Evolutionary conservation across 345 rosid species (phyloP).

Genomic region (Clarkia xantiana): DNA sequence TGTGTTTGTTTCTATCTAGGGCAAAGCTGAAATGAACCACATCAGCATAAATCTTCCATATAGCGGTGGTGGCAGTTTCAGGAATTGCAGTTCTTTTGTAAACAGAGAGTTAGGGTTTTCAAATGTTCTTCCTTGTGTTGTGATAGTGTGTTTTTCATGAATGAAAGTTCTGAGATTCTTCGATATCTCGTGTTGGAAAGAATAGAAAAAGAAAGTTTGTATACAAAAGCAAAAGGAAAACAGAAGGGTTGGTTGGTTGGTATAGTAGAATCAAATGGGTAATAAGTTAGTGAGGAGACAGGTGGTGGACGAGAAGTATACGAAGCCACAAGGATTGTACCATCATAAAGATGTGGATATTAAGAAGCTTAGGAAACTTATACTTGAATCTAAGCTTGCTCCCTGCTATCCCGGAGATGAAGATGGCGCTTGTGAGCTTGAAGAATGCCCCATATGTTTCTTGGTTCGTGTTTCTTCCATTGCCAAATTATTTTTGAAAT

Average conservation of each 20-base stretch:
- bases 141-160: not conserved
- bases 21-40: not conserved
- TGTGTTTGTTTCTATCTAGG: not conserved
- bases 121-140: not conserved
- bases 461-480: constrained; percentile 40
- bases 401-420: constrained; percentile 97
- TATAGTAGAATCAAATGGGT: constrained; percentile 43
- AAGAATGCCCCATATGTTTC: constrained; percentile 97
- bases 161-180: too few species aligned
- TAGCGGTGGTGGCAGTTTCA: not conserved
- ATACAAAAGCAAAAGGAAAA: not conserved
- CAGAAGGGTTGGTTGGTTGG: not conserved
- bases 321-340: constrained; percentile 87
- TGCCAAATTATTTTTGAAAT: not conserved
- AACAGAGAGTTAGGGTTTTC: constrained; percentile 5
- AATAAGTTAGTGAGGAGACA: constrained; percentile 87
- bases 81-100: not conserved
- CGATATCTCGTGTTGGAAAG: too few species aligned
- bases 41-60: not conserved
- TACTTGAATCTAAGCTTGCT: constrained; percentile 89
- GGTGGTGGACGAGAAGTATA: constrained; percentile 81
- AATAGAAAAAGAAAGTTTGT: not conserved
- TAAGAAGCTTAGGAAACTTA: constrained; percentile 90
- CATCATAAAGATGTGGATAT: constrained; percentile 79
- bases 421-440: constrained; percentile 57